Percentiles rank a stretch among this genome's conserved stretches.
Conservation (phyloP, 2,329 filamentous ascomycete species). For the Exophiala mesophila region DNA sequence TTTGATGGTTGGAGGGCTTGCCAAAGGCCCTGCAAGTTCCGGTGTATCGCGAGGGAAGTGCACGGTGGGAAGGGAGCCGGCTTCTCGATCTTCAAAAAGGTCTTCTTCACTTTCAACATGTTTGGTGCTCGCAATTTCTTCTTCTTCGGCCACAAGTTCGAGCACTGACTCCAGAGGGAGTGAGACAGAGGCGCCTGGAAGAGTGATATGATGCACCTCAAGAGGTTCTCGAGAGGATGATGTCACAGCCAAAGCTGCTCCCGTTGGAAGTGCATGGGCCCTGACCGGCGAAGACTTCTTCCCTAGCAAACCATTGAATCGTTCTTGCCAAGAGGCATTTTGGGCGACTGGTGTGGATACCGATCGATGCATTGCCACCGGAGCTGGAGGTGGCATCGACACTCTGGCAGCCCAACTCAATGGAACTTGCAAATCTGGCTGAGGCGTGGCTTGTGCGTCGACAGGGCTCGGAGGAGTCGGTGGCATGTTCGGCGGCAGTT, state of each 20-base stretch:
- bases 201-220: conserved; percentile 44
- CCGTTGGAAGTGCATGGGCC: conserved; percentile 7
- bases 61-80: conserved; percentile 69
- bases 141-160: not conserved
- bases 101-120: conserved; percentile 73
- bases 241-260: conserved; percentile 48
- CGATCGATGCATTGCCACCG: conserved; percentile 34
- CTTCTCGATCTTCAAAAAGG: conserved; percentile 76
- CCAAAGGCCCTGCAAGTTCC: conserved; percentile 2
- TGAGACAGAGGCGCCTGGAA: conserved; percentile 20
- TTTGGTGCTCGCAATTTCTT: conserved; percentile 50
- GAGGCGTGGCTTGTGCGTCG: conserved; percentile 22
- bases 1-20: conserved; percentile 1
- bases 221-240: conserved; percentile 63
- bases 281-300: conserved; percentile 51
- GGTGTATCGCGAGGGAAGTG: conserved; percentile 49
- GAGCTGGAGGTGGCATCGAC: conserved; percentile 33
- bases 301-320: conserved; percentile 73
- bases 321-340: conserved; percentile 38
- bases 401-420: conserved; percentile 35
- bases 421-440: conserved; percentile 23
- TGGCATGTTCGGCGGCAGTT: conserved; percentile 53
- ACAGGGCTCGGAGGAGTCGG: conserved; percentile 24
- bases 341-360: conserved; percentile 41
- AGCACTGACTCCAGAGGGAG: conserved; percentile 11